A percentile compares a stretch with the other conserved stretches of the same genome.
Evolutionary conservation across 1,284 basidiomycete species (phyloP).

Genomic region (Trichosporon coremiiforme): DNA sequence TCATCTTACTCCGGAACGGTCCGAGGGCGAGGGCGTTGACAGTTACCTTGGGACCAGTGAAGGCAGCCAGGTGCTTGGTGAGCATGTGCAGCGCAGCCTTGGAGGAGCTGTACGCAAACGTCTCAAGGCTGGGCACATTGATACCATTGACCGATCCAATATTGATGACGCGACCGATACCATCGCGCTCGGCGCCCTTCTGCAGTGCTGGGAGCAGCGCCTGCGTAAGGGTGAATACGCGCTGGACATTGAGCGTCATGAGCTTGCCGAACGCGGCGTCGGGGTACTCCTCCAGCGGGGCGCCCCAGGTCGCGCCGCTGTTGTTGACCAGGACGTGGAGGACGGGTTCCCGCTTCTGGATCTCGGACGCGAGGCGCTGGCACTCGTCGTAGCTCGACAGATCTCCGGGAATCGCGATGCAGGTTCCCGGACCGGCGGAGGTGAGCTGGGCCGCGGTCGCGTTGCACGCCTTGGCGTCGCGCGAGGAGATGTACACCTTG

Average conservation of each 20-base stretch:
- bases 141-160: constrained; percentile 69
- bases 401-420: constrained; percentile 65
- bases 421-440: constrained; percentile 63
- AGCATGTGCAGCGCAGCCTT: constrained; percentile 62
- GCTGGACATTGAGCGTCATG: constrained; percentile 67
- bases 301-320: constrained; percentile 68
- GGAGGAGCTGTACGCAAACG: constrained; percentile 69
- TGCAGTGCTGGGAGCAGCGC: constrained; percentile 66
- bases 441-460: constrained; percentile 64
- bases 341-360: constrained; percentile 60
- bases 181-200: constrained; percentile 60
- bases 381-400: constrained; percentile 65
- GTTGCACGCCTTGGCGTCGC: constrained; percentile 64
- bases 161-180: constrained; percentile 64
- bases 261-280: constrained; percentile 58
- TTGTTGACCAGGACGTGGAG: constrained; percentile 59
- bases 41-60: constrained; percentile 67
- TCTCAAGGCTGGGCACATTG: constrained; percentile 63
- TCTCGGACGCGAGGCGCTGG: constrained; percentile 61
- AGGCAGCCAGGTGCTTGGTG: constrained; percentile 65
- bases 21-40: constrained; percentile 72
- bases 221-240: constrained; percentile 71
- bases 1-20: constrained; percentile 60
- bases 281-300: constrained; percentile 63
- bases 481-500: constrained; percentile 69